Evolutionary conservation across 768 basidiomycete species (phyloP).

Genomic region (Leccinum imitatum): DNA sequence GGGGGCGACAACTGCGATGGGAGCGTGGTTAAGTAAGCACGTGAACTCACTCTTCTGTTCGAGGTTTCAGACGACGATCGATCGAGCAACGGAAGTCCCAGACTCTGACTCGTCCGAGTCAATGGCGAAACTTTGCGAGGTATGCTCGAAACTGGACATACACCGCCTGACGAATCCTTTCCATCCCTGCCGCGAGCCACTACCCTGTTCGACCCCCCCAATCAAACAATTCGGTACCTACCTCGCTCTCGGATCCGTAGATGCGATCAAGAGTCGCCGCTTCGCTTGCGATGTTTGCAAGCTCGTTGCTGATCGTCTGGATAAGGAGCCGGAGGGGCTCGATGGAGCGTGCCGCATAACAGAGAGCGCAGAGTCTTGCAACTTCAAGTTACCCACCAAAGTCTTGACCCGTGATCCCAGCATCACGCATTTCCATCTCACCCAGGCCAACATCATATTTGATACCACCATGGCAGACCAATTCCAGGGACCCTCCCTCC

Average conservation of each 20-base stretch:
- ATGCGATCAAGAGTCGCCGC: constrained; percentile 16
- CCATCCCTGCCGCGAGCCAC: constrained; percentile 5
- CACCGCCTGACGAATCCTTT: neutral
- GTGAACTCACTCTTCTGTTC: neutral
- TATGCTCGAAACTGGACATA: constrained; percentile 9
- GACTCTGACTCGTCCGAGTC: neutral
- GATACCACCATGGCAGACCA: neutral
- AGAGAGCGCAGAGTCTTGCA: constrained; percentile 5
- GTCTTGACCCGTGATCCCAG: constrained; percentile 2
- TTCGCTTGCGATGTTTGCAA: constrained; percentile 11
- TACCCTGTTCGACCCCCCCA: constrained; percentile 6
- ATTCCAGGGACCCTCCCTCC: constrained; percentile 3
- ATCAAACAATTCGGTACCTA: neutral
- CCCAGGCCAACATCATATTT: constrained; percentile 5
- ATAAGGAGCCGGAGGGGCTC: constrained; percentile 11
- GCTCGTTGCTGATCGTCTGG: constrained; percentile 13
- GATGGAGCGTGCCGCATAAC: constrained; percentile 3
- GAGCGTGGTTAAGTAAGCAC: neutral
- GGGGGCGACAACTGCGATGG: neutral
- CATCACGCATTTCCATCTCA: constrained; percentile 18
- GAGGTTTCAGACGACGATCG: neutral
- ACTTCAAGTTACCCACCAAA: constrained; percentile 7
- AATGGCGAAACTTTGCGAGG: constrained; percentile 3
- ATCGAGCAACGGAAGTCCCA: neutral
- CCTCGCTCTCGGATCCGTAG: constrained; percentile 12